Evolutionary conservation across 2,329 filamentous ascomycete genomes (phyloP).

Genomic region (Aureobasidium uvarum): DNA sequence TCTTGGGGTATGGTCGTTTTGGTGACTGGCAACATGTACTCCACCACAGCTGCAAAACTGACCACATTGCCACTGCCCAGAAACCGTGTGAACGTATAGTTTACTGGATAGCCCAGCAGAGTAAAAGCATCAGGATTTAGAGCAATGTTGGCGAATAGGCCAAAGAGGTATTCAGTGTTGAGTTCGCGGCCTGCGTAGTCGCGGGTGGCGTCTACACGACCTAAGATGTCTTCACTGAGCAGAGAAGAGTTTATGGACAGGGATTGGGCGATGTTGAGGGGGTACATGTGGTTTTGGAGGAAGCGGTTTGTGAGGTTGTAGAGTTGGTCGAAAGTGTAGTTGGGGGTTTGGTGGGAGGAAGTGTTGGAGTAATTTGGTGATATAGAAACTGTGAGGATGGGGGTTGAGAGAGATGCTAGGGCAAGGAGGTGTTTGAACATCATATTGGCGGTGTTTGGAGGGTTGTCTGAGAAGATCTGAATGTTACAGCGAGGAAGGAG

Average conservation of each 20-base stretch:
- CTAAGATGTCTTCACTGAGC: neutral
- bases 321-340: neutral
- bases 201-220: slow-evolving; percentile 10
- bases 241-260: slow-evolving; percentile 9
- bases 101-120: neutral
- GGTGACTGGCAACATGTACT: neutral
- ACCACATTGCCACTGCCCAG: neutral
- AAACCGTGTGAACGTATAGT: slow-evolving; percentile 3
- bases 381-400: neutral
- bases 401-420: neutral
- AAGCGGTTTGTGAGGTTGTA: slow-evolving; percentile 3
- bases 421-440: neutral
- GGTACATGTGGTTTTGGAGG: slow-evolving; percentile 15
- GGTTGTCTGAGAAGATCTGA: too few species aligned
- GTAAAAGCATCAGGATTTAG: slow-evolving; percentile 10
- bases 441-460: neutral
- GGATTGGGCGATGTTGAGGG: slow-evolving; percentile 3
- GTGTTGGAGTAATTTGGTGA: neutral
- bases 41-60: neutral
- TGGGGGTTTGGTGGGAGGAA: slow-evolving; percentile 7
- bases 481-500: neutral
- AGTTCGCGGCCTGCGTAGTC: slow-evolving; percentile 7
- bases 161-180: slow-evolving; percentile 17
- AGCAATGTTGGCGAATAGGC: slow-evolving; percentile 10
- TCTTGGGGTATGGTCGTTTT: neutral